Percentiles rank a stretch among this genome's conserved stretches.
Evolutionary conservation across 331 rosid species (phyloP).

Genomic region (Malus hybrid): DNA sequence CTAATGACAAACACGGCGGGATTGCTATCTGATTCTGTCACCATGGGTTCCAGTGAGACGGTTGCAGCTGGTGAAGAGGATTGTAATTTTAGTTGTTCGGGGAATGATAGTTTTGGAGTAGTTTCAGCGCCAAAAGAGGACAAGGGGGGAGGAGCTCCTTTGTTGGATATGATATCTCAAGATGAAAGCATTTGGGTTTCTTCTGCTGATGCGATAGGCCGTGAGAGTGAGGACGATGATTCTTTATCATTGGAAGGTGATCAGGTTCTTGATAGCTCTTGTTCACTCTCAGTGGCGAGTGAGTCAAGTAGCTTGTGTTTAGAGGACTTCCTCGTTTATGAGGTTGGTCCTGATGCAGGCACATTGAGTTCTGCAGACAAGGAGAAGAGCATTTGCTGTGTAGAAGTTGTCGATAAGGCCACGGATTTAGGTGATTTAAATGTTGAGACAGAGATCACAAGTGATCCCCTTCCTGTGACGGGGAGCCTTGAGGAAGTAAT

Average conservation of each 20-base stretch:
- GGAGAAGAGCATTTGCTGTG: conserved; percentile 29
- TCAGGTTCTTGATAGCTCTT: conserved; percentile 52
- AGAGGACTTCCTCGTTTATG: conserved; percentile 52
- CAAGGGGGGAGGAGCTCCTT: conserved; percentile 21
- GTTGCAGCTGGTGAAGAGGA: conserved; percentile 41
- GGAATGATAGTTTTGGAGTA: conserved; percentile 30
- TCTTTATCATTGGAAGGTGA: conserved; percentile 61
- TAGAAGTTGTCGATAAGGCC: conserved; percentile 33
- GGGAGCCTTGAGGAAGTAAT: conserved; percentile 45
- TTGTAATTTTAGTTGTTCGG: conserved; percentile 32
- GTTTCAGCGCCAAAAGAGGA: conserved; percentile 32
- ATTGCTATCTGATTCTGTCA: conserved; percentile 52
- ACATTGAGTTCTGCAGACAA: conserved; percentile 32
- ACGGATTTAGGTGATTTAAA: conserved; percentile 20
- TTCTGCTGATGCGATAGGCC: conserved; percentile 26
- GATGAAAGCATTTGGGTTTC: conserved; percentile 26
- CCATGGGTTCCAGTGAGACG: conserved; percentile 36
- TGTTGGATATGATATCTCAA: conserved; percentile 44
- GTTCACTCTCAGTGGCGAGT: conserved; percentile 63
- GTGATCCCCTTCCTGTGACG: conserved; percentile 33
- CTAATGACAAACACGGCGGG: conserved; percentile 59
- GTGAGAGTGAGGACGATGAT: conserved; percentile 72
- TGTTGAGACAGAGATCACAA: conserved; percentile 27
- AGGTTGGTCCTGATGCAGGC: conserved; percentile 39
- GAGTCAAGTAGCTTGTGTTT: conserved; percentile 67